phyloP scores from a whole-genome alignment of 306 rosid genomes.

The Coriaria nepalensis region DNA sequence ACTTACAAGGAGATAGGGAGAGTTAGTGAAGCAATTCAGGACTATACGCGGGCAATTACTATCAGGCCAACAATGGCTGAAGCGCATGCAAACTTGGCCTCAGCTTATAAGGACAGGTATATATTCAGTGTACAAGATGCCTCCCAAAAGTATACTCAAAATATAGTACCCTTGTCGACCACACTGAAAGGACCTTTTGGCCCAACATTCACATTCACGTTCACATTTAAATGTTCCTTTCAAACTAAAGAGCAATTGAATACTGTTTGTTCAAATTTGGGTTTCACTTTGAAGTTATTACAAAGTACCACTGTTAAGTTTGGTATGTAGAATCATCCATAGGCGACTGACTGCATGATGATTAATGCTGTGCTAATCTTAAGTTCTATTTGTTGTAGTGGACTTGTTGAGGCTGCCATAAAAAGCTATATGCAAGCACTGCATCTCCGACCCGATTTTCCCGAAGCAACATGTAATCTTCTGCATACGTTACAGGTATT shows the following conservation, averaged over 20 bases:
- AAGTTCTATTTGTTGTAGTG: constrained; percentile 36
- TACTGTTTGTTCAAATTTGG: no score
- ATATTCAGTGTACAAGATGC: neutral
- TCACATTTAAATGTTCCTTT: no score
- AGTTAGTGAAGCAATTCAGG: constrained; percentile 93
- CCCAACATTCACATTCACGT: neutral
- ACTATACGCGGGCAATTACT: constrained; percentile 63
- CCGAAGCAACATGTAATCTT: constrained; percentile 99
- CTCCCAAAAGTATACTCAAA: no score
- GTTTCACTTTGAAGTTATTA: no score
- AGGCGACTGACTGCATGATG: no score
- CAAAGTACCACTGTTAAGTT: no score
- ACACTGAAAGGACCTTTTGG: neutral
- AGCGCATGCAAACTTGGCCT: constrained; percentile 98
- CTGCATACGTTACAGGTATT: constrained; percentile 86
- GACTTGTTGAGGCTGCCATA: constrained; percentile 83
- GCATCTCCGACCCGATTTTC: constrained; percentile 73
- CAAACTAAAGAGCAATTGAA: no score
- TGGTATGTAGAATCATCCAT: no score
- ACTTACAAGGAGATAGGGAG: constrained; percentile 96
- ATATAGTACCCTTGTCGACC: neutral
- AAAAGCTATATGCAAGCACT: constrained; percentile 83
- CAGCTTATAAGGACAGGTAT: constrained; percentile 96
- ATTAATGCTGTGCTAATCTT: neutral
- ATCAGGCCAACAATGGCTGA: constrained; percentile 91